Evolutionary conservation across 495 filamentous ascomycete genomes (phyloP).

Genomic region (Sabuloglossum arenarium): DNA sequence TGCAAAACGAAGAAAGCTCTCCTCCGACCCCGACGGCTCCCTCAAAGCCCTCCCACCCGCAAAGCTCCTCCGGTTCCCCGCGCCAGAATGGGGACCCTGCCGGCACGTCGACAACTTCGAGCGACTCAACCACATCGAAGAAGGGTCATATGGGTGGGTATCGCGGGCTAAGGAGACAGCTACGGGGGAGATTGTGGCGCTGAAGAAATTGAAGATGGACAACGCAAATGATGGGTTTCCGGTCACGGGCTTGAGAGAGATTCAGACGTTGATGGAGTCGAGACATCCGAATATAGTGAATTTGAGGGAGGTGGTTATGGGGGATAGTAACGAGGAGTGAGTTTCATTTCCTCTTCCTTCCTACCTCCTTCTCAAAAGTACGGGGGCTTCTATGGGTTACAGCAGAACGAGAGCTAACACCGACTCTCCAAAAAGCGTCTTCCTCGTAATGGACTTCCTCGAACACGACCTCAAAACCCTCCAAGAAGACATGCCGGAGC

Average conservation of each 20-base stretch:
- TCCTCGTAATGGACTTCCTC: conserved; percentile 92
- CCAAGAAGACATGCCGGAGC: conserved; percentile 81
- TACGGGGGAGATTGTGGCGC: conserved; percentile 72
- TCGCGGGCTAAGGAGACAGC: conserved; percentile 60
- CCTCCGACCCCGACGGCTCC: conserved; percentile 10
- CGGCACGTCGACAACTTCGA: conserved; percentile 80
- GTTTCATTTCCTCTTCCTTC: conserved; percentile 21
- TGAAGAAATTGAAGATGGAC: conserved; percentile 92
- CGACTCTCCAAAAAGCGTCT: conserved; percentile 35
- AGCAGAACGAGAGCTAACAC: neutral
- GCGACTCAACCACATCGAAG: conserved; percentile 87
- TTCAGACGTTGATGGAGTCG: conserved; percentile 43
- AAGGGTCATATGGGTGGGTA: conserved; percentile 90
- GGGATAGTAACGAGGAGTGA: conserved; percentile 57
- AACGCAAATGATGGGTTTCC: conserved; percentile 68
- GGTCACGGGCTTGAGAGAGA: conserved; percentile 81
- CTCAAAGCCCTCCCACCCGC: neutral
- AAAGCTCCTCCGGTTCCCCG: conserved; percentile 49
- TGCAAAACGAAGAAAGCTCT: conserved; percentile 32
- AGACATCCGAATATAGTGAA: conserved; percentile 59
- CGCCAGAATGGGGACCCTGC: conserved; percentile 47
- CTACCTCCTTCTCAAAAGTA: neutral
- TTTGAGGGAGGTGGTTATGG: conserved; percentile 71
- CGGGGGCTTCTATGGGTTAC: neutral
- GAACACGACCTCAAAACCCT: conserved; percentile 95